These are phyloP conservation scores for Cadophora sp. DNA, from an alignment of 2,329 filamentous ascomycete genomes.

Conservation along the genomic window DNA sequence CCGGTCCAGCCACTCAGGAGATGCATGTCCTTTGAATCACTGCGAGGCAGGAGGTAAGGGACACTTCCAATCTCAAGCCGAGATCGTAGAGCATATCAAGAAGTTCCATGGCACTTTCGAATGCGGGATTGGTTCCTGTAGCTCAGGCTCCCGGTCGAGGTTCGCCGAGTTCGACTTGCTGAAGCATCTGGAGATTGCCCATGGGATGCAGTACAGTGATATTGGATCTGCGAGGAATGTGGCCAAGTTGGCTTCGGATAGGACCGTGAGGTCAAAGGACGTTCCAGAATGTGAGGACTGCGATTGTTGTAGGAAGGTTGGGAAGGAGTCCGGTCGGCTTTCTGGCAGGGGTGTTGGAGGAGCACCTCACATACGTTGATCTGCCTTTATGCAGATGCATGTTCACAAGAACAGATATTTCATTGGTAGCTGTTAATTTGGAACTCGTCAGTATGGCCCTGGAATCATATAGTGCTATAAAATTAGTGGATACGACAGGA, in stretches of 20 bases:
- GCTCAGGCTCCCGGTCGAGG: slow-evolving; percentile 6
- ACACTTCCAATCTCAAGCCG: slow-evolving; percentile 9
- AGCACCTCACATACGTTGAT: neutral
- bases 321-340: neutral
- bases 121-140: slow-evolving; percentile 22
- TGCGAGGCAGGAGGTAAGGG: slow-evolving; percentile 12
- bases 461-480: no score
- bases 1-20: slow-evolving; percentile 17
- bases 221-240: slow-evolving; percentile 15
- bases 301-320: neutral
- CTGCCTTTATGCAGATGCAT: neutral
- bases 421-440: neutral
- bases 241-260: slow-evolving; percentile 9
- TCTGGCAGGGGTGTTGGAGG: neutral
- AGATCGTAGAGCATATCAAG: slow-evolving; percentile 24
- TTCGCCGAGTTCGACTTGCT: slow-evolving; percentile 23
- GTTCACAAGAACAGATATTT: neutral
- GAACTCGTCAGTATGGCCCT: neutral
- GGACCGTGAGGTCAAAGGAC: slow-evolving; percentile 10
- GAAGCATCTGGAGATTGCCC: slow-evolving; percentile 19
- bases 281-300: slow-evolving; percentile 15
- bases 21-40: slow-evolving; percentile 23
- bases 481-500: no score
- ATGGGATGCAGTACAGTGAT: slow-evolving; percentile 15
- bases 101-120: slow-evolving; percentile 22